Evolutionary conservation across 192 early-diverging fungal species (phyloP).

Genomic region (Umbelopsis sp.): DNA sequence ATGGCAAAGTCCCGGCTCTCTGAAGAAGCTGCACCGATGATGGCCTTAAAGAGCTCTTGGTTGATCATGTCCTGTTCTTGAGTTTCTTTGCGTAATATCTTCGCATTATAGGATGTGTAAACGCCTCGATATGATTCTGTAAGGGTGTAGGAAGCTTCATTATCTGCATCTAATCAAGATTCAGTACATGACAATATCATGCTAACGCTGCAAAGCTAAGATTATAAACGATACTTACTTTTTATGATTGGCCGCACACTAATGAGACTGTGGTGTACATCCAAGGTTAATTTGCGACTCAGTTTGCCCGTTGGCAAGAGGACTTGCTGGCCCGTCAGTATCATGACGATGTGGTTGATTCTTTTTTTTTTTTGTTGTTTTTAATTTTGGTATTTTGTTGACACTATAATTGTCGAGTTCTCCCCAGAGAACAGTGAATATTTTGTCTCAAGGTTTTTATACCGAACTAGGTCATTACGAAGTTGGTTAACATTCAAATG

Average conservation of each 20-base stretch:
- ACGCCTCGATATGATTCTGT: slow-evolving; percentile 24
- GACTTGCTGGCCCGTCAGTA: not conserved
- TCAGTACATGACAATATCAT: not conserved
- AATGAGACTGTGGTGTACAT: not conserved
- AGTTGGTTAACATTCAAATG: not conserved
- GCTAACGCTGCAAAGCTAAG: not conserved
- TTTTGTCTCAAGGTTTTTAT: not conserved
- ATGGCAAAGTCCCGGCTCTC: slow-evolving; percentile 35
- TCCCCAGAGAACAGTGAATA: too few species aligned
- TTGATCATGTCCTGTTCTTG: not conserved
- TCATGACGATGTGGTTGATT: not conserved
- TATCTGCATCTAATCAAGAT: slow-evolving; percentile 26
- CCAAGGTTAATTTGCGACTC: slow-evolving; percentile 31
- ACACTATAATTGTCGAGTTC: too few species aligned
- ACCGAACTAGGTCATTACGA: not conserved
- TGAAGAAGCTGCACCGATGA: slow-evolving; percentile 19
- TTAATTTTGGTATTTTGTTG: too few species aligned
- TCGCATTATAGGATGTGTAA: slow-evolving; percentile 18
- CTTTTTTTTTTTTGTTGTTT: too few species aligned
- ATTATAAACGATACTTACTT: slow-evolving; percentile 4
- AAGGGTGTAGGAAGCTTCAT: slow-evolving; percentile 30
- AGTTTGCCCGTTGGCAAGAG: not conserved
- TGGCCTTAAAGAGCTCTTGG: slow-evolving; percentile 24
- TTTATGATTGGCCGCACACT: slow-evolving; percentile 35
- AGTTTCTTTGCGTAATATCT: not conserved